Evolutionary conservation across 352 stramenopile species (phyloP).

Genomic region (Plasmopara halstedii): DNA sequence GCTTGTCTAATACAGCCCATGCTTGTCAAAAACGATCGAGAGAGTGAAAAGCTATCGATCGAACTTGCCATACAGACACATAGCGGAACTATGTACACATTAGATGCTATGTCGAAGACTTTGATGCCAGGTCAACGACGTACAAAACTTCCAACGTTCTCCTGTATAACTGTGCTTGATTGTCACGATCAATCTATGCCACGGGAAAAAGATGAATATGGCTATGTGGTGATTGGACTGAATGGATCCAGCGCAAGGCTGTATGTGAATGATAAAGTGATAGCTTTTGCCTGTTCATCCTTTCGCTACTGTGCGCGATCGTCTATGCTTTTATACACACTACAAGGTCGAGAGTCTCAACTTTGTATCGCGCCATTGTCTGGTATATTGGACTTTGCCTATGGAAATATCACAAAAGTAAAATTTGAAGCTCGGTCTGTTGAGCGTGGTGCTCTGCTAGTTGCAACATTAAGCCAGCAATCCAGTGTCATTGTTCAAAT

Average conservation of each 20-base stretch:
- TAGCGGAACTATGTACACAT: slow-evolving; percentile 27
- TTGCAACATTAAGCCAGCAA: slow-evolving; percentile 42
- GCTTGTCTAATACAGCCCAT: slow-evolving; percentile 8
- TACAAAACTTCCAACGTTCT: slow-evolving; percentile 26
- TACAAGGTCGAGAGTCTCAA: slow-evolving; percentile 43
- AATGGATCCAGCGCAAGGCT: slow-evolving; percentile 34
- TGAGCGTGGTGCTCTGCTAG: slow-evolving; percentile 54
- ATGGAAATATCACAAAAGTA: slow-evolving; percentile 1
- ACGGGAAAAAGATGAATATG: not conserved
- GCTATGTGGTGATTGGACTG: slow-evolving; percentile 29
- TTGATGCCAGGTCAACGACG: not conserved
- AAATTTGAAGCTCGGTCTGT: slow-evolving; percentile 36
- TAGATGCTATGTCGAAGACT: slow-evolving; percentile 7
- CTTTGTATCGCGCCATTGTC: slow-evolving; percentile 39
- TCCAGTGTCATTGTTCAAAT: slow-evolving; percentile 66
- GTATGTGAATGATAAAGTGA: slow-evolving; percentile 35
- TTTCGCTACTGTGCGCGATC: slow-evolving; percentile 41
- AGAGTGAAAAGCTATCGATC: not conserved
- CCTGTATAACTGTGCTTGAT: slow-evolving; percentile 27
- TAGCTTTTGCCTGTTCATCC: slow-evolving; percentile 44
- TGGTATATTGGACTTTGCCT: slow-evolving; percentile 6
- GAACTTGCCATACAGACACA: slow-evolving; percentile 32
- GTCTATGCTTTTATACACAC: slow-evolving; percentile 55
- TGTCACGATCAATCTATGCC: not conserved
- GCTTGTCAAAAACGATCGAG: not conserved